phyloP scores from a whole-genome alignment of 352 stramenopile genomes.

The Phytophthora lateralis region DNA sequence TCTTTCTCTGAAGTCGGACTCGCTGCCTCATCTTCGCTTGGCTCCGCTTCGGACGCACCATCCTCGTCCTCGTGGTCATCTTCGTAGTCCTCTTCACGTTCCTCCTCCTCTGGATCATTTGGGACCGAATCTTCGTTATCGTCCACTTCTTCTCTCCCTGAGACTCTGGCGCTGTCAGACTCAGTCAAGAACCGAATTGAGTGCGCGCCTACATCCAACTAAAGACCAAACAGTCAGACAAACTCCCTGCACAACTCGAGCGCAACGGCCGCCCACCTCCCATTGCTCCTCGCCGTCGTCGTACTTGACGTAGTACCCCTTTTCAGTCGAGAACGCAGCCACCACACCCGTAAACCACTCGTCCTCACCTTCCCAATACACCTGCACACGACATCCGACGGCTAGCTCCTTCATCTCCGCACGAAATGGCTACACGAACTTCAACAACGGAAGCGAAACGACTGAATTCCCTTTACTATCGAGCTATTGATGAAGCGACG shows the following conservation, averaged over 20 bases:
- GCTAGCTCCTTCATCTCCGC: slow-evolving; percentile 12
- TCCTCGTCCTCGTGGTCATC: slow-evolving; percentile 15
- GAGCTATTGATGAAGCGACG: not conserved
- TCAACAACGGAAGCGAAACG: slow-evolving; percentile 9
- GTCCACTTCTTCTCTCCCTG: slow-evolving; percentile 26
- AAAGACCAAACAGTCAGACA: slow-evolving; percentile 4
- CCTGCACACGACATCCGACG: slow-evolving; percentile 57
- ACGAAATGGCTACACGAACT: slow-evolving; percentile 24
- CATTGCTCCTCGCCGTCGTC: slow-evolving; percentile 82
- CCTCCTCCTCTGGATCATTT: not conserved
- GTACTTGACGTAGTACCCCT: slow-evolving; percentile 70
- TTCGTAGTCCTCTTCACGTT: slow-evolving; percentile 21
- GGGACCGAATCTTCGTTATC: not conserved
- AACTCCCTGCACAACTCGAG: not conserved
- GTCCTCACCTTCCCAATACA: slow-evolving; percentile 72
- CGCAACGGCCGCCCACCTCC: slow-evolving; percentile 40
- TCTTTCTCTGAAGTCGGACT: not conserved
- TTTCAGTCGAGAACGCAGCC: slow-evolving; percentile 28
- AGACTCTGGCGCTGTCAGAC: slow-evolving; percentile 2
- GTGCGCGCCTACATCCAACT: slow-evolving; percentile 28
- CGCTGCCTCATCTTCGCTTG: slow-evolving; percentile 3
- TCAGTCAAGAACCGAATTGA: slow-evolving; percentile 26
- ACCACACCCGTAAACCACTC: slow-evolving; percentile 76
- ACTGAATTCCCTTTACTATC: not conserved
- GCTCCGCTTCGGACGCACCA: slow-evolving; percentile 1